phyloP scores from a whole-genome alignment of 129 eudicot species.

The Silybum marianum region DNA sequence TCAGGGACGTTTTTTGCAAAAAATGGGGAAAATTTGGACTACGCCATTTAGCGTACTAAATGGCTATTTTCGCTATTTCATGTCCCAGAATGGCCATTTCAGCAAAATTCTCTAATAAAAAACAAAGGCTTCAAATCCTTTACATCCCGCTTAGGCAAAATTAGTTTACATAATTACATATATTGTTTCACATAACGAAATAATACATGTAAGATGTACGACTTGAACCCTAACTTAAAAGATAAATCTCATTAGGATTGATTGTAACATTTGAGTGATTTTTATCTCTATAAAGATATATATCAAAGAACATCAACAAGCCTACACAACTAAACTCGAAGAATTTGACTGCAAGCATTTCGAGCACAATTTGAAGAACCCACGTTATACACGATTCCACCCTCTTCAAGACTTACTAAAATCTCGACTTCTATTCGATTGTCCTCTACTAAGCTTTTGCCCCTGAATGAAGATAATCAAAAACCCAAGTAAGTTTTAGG shows the following conservation, averaged over 20 bases:
- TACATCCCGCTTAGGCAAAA: too few relatives aligned
- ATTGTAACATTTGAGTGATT: not conserved
- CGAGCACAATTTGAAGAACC: not conserved
- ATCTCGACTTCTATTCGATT: slow-evolving; percentile 22
- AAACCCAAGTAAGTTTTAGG: not conserved
- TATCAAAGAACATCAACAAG: not conserved
- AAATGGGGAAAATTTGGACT: too few relatives aligned
- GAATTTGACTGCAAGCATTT: not conserved
- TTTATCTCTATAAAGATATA: not conserved
- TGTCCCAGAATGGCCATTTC: too few relatives aligned
- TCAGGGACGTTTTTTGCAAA: too few relatives aligned
- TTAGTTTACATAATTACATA: too few relatives aligned
- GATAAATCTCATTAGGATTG: not conserved
- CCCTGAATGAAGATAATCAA: not conserved
- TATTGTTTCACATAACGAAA: too few relatives aligned
- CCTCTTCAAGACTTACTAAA: not conserved
- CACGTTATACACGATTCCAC: not conserved
- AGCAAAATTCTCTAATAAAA: too few relatives aligned
- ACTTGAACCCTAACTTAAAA: not conserved
- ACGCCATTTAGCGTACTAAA: too few relatives aligned
- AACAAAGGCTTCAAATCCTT: too few relatives aligned
- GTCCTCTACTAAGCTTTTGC: slow-evolving; percentile 28
- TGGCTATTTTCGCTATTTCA: too few relatives aligned
- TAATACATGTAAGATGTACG: not conserved
- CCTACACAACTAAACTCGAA: not conserved